These are phyloP conservation scores for Daedaleopsis nitida DNA, from an alignment of 768 basidiomycete genomes.

Conservation along the genomic window DNA sequence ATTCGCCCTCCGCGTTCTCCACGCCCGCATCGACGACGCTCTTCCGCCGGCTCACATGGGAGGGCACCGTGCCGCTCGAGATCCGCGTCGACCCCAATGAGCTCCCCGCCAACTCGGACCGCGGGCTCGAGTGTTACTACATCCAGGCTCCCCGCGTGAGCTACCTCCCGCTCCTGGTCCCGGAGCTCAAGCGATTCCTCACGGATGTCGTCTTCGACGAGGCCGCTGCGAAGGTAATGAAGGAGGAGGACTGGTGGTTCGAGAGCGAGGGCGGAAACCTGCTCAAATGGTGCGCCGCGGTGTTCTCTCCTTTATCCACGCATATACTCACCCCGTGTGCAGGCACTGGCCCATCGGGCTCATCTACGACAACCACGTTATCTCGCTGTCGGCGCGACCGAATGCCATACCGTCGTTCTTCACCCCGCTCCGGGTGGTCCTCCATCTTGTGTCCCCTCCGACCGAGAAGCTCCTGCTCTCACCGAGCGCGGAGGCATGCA, in stretches of 20 bases:
- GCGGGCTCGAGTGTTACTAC: slow-evolving; percentile 88
- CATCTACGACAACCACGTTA: slow-evolving; percentile 84
- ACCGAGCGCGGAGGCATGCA: slow-evolving; percentile 83
- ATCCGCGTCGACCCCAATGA: slow-evolving; percentile 88
- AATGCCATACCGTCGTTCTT: slow-evolving; percentile 40
- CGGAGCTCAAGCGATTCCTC: slow-evolving; percentile 85
- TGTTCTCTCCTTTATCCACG: not conserved
- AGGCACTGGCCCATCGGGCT: slow-evolving; percentile 99
- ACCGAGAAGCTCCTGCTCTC: slow-evolving; percentile 82
- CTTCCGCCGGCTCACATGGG: slow-evolving; percentile 89
- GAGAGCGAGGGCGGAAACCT: slow-evolving; percentile 82
- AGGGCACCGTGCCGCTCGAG: slow-evolving; percentile 87
- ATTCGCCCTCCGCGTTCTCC: slow-evolving; percentile 46
- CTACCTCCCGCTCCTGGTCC: slow-evolving; percentile 90
- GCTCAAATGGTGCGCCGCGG: slow-evolving; percentile 76
- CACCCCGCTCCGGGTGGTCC: slow-evolving; percentile 72
- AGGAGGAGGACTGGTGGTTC: slow-evolving; percentile 98
- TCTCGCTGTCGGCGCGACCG: slow-evolving; percentile 57
- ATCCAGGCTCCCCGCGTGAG: slow-evolving; percentile 88
- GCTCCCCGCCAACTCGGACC: slow-evolving; percentile 87
- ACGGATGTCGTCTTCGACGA: slow-evolving; percentile 94
- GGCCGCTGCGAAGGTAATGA: slow-evolving; percentile 67
- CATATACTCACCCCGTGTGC: not conserved
- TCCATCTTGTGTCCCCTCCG: slow-evolving; percentile 89
- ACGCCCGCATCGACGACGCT: slow-evolving; percentile 71